Evolutionary conservation across 352 stramenopile species (phyloP), one percentile per base, ranked within the genome.

Genomic region (Thalassiosira hispida): DNA sequence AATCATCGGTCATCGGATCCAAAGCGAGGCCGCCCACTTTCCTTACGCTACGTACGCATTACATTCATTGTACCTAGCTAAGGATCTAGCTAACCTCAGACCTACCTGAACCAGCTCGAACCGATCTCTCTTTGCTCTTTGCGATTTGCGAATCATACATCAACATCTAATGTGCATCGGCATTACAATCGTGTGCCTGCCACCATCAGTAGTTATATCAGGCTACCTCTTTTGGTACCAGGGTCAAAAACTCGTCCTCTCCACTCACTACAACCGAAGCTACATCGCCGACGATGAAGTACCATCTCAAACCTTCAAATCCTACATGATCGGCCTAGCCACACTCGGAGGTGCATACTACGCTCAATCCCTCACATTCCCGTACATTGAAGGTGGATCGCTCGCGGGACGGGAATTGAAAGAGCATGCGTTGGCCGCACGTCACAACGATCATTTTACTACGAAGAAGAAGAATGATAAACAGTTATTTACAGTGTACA

Each of bases 171-270:
- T 53, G 56, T 52, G 56, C 56, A 65, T 49, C 18, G 33, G 56
- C 27, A 49, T 61, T 2, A 61, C 52, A 14, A 61, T 61, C 9
- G 22, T 61, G 2, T 61, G 22, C 25, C 52, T 61, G 1, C 52
- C 52, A 20, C 52, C 52, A 40, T 61, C 52, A 7, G 52, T 61
- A 33, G 52, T 25, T 1, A 61, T 61, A 33, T 20, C 2, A 22
- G 56, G 56, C 27, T 65, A 51, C 40, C 22, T 65, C 56, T 65
- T 9, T 9, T 65, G 56, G 56, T 65, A 53, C 11, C 22, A 31
- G 29, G 56, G 56, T 27, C 23, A 65, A 51, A 11, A 27, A 52
- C 16, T 51, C 3, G 40, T 65, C 5, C 14, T 65, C 56, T 25
- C 16, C 16, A 65, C 9, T 9, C 33, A 29, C 16, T 53, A 25